Conservation (phyloP, 2,329 filamentous ascomycete genomes). For the Septoria linicola region DNA sequence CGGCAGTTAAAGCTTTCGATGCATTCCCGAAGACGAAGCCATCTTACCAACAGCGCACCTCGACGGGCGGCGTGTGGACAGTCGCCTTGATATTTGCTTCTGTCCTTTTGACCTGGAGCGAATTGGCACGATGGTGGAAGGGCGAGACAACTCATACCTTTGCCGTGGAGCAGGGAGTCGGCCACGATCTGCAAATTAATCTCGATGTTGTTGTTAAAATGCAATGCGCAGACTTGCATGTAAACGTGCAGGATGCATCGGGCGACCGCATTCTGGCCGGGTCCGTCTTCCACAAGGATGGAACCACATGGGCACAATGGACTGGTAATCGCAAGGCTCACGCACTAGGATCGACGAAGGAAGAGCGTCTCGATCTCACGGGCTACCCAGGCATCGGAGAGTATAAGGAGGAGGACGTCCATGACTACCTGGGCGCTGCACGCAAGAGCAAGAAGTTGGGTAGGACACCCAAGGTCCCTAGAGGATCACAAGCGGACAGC, state of each 20-base stretch:
- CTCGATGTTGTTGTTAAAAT: constrained; percentile 89
- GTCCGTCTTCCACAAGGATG: constrained; percentile 68
- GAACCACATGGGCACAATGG: constrained; percentile 82
- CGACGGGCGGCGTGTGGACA: constrained; percentile 91
- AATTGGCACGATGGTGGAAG: constrained; percentile 78
- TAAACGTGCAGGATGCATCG: constrained; percentile 95
- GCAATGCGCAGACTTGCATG: constrained; percentile 81
- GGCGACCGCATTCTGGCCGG: constrained; percentile 88
- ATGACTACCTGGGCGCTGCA: constrained; percentile 79
- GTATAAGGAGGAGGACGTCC: constrained; percentile 77
- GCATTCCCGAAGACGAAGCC: constrained; percentile 97
- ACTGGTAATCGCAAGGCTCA: constrained; percentile 65
- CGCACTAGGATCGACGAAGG: constrained; percentile 57
- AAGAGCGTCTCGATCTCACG: constrained; percentile 54
- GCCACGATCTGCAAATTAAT: constrained; percentile 88
- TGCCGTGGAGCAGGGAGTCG: constrained; percentile 86
- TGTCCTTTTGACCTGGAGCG: constrained; percentile 70
- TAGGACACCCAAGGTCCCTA: constrained; percentile 68
- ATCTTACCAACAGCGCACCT: constrained; percentile 81
- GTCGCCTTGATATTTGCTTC: constrained; percentile 76
- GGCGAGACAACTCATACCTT: constrained; percentile 87
- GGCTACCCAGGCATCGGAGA: constrained; percentile 62
- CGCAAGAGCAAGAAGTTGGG: constrained; percentile 62
- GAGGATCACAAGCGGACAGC: constrained; percentile 59
- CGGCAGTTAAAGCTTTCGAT: constrained; percentile 79